These are phyloP conservation scores for Microstroma glucosiphilum DNA, from an alignment of 1,284 basidiomycete genomes.

Conservation along the genomic window DNA sequence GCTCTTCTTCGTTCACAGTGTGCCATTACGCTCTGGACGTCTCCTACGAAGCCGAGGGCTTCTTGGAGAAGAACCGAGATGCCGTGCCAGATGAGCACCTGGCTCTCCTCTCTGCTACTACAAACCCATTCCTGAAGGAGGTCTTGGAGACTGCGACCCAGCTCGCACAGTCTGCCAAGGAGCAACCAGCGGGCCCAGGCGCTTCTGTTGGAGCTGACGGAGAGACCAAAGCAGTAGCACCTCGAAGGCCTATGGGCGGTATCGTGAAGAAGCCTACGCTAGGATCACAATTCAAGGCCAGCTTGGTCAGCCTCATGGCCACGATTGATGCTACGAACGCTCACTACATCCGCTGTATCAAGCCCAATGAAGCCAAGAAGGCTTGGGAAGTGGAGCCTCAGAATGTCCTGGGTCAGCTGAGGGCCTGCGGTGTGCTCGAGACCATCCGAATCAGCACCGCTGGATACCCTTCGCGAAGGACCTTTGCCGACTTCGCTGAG, in stretches of 20 bases:
- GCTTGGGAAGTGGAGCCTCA: constrained; percentile 97
- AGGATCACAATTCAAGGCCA: constrained; percentile 96
- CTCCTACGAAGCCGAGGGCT: constrained; percentile 95
- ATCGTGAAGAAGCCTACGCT: constrained; percentile 84
- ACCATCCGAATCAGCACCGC: constrained; percentile 98
- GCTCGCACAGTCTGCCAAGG: constrained; percentile 54
- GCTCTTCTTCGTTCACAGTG: constrained; percentile 92
- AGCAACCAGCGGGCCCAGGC: constrained; percentile 8
- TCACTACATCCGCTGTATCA: constrained; percentile 99
- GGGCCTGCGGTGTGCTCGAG: constrained; percentile 97
- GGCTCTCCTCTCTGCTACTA: constrained; percentile 72
- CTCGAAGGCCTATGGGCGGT: constrained; percentile 55
- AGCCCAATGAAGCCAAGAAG: constrained; percentile 91
- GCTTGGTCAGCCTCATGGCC: constrained; percentile 88
- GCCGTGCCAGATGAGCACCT: constrained; percentile 98
- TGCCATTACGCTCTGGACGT: constrained; percentile 97
- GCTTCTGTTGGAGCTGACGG: constrained; percentile 13
- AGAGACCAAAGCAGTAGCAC: constrained; percentile 11
- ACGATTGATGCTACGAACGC: constrained; percentile 96
- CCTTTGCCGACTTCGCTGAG: constrained; percentile 97
- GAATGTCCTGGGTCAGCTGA: constrained; percentile 87
- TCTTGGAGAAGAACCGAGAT: constrained; percentile 97
- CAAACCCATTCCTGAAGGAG: constrained; percentile 88
- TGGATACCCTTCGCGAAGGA: constrained; percentile 98
- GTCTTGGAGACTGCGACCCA: constrained; percentile 82